Percentiles rank a stretch among this genome's conserved stretches.
Evolutionary conservation across 176 grass and related monocot genomes (phyloP).

Genomic region (Musa acuminata): DNA sequence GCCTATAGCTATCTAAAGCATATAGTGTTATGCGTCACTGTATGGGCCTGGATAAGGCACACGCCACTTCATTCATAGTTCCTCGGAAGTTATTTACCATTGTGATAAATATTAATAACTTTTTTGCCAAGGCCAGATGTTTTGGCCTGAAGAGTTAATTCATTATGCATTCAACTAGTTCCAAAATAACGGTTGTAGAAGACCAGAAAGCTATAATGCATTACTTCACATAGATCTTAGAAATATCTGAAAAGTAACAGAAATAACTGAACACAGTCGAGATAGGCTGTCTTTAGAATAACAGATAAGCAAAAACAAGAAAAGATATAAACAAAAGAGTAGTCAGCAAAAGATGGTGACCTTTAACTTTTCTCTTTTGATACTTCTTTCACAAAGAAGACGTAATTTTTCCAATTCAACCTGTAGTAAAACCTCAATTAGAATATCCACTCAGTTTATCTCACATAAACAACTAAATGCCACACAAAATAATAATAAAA

Average conservation of each 20-base stretch:
- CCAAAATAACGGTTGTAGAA: no score
- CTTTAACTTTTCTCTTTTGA: slow-evolving; percentile 98
- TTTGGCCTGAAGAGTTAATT: no score
- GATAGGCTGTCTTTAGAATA: background rate
- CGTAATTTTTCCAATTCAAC: slow-evolving; percentile 87
- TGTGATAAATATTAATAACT: no score
- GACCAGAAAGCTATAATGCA: no score
- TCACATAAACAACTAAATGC: background rate
- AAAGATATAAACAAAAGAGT: background rate
- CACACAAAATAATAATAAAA: background rate
- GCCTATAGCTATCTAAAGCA: no score
- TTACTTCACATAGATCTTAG: no score
- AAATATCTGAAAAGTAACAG: background rate
- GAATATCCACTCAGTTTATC: slow-evolving; percentile 9
- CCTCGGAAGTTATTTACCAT: no score
- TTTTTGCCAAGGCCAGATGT: no score
- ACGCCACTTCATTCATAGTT: no score
- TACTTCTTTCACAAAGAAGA: slow-evolving; percentile 90
- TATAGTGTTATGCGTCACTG: no score
- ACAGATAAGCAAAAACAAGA: background rate
- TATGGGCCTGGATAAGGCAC: no score
- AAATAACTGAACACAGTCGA: background rate
- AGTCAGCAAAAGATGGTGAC: slow-evolving; percentile 16
- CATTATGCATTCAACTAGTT: no score
- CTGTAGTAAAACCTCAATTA: slow-evolving; percentile 31